Base-by-base conservation (phyloP, 306 rosid species). In the Cucurbita ficifolia region DNA sequence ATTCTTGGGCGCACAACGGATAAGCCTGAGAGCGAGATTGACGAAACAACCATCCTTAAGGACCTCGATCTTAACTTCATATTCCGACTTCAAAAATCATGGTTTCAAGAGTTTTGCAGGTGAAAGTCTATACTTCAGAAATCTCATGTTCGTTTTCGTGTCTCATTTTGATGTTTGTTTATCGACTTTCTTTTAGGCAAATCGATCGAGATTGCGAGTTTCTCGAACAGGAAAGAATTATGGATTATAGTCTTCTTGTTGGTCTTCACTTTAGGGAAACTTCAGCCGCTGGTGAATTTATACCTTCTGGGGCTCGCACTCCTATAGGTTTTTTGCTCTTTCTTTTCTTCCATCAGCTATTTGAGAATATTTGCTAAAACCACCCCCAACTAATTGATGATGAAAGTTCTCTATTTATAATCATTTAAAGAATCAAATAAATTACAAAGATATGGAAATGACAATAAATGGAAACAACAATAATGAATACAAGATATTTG, bases 21-120 rank as follows among this genome's bases (percentile, higher is more conserved):
- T 80, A 90, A 90, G 71, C 86, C 88, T 0, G 89, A 82, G 82
- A 72, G 87, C 19, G 97, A 93, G 71, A 87, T 93, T 64, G 93
- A 89, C 64, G 97, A 88, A 70, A 87, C 91, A 43, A 90, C 98
- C 6, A 87, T 93, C 69, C 97, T 93, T 54, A 93, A 93, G 80
- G 98, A 93, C 80, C 98, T 93, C 12, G 98, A 93, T 84, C 96
- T 93, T 13, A 93, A 93, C 79, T 93, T 90, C 61, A 74, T 93
- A 81, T 90, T 93, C 54, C 82, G 79, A 57, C 80, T 93, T 71
- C 88, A 93, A 70, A 84, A 78, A 29, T 82, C 96, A 57, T 79
- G 86, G 83, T 93, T 86, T 82, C 85, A 88, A 74, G 96, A 90
- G 62, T 93, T 93, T 79, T 83, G 93, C 91, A 86, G 97, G 98